Percentiles rank a stretch among this genome's conserved stretches.
phyloP scores from a whole-genome alignment of 2,329 filamentous ascomycete genomes.

The Colletotrichum shisoi region DNA sequence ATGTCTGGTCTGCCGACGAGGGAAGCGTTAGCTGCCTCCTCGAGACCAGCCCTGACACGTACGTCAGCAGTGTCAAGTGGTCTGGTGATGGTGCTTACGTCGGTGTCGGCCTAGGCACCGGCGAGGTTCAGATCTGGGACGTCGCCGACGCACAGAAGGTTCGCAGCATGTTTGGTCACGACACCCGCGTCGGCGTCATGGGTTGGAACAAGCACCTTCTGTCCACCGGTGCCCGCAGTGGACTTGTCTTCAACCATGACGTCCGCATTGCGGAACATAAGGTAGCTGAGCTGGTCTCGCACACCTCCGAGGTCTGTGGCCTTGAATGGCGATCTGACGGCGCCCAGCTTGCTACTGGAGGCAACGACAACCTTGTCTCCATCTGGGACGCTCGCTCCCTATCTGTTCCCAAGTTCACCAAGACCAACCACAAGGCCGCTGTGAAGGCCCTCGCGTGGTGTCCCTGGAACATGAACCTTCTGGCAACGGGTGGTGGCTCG shows the following conservation, averaged over 20 bases:
- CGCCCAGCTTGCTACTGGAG: slow-evolving; percentile 94
- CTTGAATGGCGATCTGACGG: slow-evolving; percentile 98
- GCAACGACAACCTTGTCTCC: slow-evolving; percentile 98
- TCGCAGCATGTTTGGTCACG: slow-evolving; percentile 97
- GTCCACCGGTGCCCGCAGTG: slow-evolving; percentile 92
- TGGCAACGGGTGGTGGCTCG: slow-evolving; percentile 93
- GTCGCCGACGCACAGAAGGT: slow-evolving; percentile 94
- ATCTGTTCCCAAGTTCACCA: slow-evolving; percentile 95
- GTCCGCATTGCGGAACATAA: slow-evolving; percentile 98
- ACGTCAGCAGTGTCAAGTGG: slow-evolving; percentile 99
- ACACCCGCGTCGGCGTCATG: slow-evolving; percentile 96
- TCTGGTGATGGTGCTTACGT: slow-evolving; percentile 97
- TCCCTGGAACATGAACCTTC: slow-evolving; percentile 97
- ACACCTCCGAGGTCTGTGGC: slow-evolving; percentile 97
- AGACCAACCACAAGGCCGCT: slow-evolving; percentile 98
- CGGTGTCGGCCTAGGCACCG: slow-evolving; percentile 90
- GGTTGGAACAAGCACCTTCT: slow-evolving; percentile 99
- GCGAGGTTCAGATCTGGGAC: slow-evolving; percentile 99
- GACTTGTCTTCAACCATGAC: slow-evolving; percentile 97
- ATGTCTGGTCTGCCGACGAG: slow-evolving; percentile 97
- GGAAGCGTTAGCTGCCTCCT: slow-evolving; percentile 88
- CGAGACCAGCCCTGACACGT: slow-evolving; percentile 88
- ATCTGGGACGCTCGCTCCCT: slow-evolving; percentile 98
- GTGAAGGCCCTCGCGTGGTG: slow-evolving; percentile 99
- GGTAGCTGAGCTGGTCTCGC: slow-evolving; percentile 93